A percentile compares a stretch with the other conserved stretches of the same genome.
These are phyloP conservation scores for Leccinum pseudoinsigne DNA, from an alignment of 1,284 basidiomycete species.

Conservation along the genomic window DNA sequence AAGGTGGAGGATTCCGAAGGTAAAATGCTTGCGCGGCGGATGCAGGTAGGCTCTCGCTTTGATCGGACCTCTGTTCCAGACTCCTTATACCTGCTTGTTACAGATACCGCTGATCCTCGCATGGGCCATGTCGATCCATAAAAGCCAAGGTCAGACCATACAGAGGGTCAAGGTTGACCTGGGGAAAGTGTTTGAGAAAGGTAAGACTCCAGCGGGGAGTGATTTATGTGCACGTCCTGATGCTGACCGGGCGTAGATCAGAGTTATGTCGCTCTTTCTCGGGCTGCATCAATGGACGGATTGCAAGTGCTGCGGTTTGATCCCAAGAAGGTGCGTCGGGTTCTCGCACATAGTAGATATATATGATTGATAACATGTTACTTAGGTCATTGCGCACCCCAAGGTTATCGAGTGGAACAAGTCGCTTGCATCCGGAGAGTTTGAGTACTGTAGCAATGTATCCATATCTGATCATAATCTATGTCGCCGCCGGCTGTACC, in stretches of 20 bases:
- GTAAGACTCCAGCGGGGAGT: conserved; percentile 27
- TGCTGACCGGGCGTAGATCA: conserved; percentile 44
- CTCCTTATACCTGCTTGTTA: background rate
- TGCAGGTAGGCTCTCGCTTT: conserved; percentile 36
- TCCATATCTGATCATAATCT: no score
- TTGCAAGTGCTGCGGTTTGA: conserved; percentile 80
- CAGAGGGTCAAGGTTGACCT: conserved; percentile 68
- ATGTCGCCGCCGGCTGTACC: no score
- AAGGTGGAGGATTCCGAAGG: conserved; percentile 67
- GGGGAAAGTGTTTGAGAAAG: conserved; percentile 71
- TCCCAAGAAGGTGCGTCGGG: conserved; percentile 53
- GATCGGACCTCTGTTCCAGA: background rate
- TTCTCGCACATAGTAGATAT: background rate
- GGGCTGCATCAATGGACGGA: conserved; percentile 78
- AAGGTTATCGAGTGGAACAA: no score
- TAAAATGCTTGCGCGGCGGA: conserved; percentile 58
- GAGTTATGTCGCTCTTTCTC: conserved; percentile 84
- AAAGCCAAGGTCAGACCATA: conserved; percentile 76
- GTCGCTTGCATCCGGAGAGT: no score
- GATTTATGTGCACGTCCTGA: no score
- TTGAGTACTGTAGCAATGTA: no score
- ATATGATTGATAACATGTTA: no score
- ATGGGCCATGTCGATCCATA: conserved; percentile 83
- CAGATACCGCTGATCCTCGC: conserved; percentile 66
- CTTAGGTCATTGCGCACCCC: no score